A percentile compares a stretch with the other conserved stretches of the same genome.
Evolutionary conservation across 257 asterid genomes (phyloP).

Genomic region (Nicotiana tomentosiformis): DNA sequence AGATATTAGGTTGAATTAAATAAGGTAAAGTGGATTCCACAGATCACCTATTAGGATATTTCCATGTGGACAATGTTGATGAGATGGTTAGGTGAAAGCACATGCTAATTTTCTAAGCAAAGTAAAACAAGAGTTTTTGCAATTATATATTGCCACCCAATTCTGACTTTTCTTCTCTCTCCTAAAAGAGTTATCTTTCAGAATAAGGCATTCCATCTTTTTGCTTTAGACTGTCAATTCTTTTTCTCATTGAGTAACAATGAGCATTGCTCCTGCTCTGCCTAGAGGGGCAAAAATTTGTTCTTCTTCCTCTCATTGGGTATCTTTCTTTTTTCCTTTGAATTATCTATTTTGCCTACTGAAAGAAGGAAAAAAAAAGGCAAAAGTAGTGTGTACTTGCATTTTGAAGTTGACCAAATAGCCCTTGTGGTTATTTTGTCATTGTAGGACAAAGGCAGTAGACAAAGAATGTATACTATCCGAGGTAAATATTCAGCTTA

Average conservation of each 20-base stretch:
- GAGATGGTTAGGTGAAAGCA: conserved; percentile 15
- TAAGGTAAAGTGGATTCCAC: neutral
- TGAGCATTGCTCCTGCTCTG: neutral
- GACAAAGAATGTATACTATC: neutral
- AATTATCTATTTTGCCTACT: neutral
- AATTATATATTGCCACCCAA: neutral
- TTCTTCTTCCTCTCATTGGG: neutral
- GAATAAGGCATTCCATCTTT: neutral
- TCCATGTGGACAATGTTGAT: conserved; percentile 9
- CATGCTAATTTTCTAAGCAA: conserved; percentile 12
- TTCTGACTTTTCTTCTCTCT: neutral
- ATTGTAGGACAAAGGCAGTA: neutral
- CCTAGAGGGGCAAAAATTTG: neutral
- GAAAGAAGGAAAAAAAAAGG: neutral
- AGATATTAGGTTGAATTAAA: neutral
- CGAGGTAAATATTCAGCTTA: neutral
- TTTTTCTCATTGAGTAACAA: neutral
- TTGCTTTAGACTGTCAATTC: neutral
- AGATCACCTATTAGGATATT: neutral
- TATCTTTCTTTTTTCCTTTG: too few relatives aligned
- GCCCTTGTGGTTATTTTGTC: neutral
- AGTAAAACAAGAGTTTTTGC: conserved; percentile 12
- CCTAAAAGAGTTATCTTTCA: neutral
- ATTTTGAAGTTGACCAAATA: neutral
- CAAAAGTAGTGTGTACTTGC: neutral